phyloP scores from a whole-genome alignment of 805 yeast genomes.

The Suhomyces sp. region DNA sequence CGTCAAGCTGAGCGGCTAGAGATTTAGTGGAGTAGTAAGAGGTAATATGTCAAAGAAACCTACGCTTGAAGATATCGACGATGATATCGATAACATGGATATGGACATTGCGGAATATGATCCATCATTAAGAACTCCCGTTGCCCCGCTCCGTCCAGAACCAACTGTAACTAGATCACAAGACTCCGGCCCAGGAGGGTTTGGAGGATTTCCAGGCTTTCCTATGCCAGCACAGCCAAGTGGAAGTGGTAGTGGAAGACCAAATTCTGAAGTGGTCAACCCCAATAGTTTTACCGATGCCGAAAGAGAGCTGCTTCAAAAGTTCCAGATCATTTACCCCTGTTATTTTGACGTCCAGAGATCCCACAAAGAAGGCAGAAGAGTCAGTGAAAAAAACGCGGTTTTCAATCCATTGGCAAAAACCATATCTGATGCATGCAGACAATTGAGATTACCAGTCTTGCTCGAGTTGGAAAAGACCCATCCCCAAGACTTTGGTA shows the following conservation, averaged over 20 bases:
- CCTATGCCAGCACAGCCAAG: conserved; percentile 26
- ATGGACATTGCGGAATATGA: conserved; percentile 93
- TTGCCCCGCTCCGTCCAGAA: conserved; percentile 61
- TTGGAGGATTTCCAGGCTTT: conserved; percentile 19
- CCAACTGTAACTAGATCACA: conserved; percentile 63
- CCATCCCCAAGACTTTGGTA: conserved; percentile 97
- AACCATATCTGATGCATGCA: conserved; percentile 72
- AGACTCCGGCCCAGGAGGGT: conserved; percentile 27
- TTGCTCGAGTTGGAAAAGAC: conserved; percentile 76
- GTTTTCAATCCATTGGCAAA: conserved; percentile 87
- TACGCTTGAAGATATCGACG: conserved; percentile 72
- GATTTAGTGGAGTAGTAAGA: too few species aligned
- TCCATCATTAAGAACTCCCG: conserved; percentile 58
- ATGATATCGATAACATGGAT: conserved; percentile 87
- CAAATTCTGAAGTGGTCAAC: conserved; percentile 26
- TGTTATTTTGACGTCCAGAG: conserved; percentile 84
- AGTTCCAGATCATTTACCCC: conserved; percentile 80
- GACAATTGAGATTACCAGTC: conserved; percentile 35
- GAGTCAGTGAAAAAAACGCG: conserved; percentile 66
- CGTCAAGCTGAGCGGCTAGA: too few species aligned
- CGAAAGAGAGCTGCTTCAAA: conserved; percentile 61
- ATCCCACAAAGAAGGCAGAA: conserved; percentile 76
- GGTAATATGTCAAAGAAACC: conserved; percentile 50
- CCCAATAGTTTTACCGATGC: conserved; percentile 45
- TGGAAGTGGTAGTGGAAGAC: conserved; percentile 11